These are phyloP conservation scores for Corylus avellana DNA, from an alignment of 306 rosid genomes.

Conservation along the genomic window DNA sequence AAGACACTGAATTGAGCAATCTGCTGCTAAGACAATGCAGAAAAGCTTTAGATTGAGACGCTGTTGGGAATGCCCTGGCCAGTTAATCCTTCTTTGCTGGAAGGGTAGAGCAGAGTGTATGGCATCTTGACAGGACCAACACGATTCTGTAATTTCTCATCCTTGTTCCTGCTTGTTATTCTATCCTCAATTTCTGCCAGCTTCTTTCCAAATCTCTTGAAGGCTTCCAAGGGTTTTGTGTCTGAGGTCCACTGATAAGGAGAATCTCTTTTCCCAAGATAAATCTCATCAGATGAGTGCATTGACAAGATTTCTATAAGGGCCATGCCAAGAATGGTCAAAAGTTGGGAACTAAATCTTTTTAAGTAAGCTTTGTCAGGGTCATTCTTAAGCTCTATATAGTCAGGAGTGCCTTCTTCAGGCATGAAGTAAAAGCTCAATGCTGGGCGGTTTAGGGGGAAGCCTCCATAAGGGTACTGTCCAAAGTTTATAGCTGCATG, in stretches of 20 bases:
- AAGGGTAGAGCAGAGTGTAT: constrained; percentile 61
- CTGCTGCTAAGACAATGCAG: not conserved
- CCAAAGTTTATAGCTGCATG: constrained; percentile 87
- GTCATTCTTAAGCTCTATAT: constrained; percentile 48
- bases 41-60: constrained; percentile 41
- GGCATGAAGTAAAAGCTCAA: constrained; percentile 55
- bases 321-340: constrained; percentile 57
- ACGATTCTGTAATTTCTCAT: constrained; percentile 46
- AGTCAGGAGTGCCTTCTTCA: constrained; percentile 47
- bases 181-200: constrained; percentile 44
- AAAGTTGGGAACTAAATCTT: constrained; percentile 52
- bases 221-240: constrained; percentile 39
- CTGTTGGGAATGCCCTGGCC: constrained; percentile 76
- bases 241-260: constrained; percentile 67
- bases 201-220: constrained; percentile 46
- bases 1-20: not conserved
- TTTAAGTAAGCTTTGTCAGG: constrained; percentile 64
- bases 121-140: constrained; percentile 63
- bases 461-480: constrained; percentile 76
- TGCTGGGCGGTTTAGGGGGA: constrained; percentile 60
- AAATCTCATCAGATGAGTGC: constrained; percentile 78
- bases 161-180: constrained; percentile 43
- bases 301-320: constrained; percentile 68
- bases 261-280: constrained; percentile 65
- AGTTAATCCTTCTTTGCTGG: constrained; percentile 57